Percentiles rank a stretch among this genome's conserved stretches.
Conservation (phyloP, 768 basidiomycete genomes). For the Cubamyces sp. region DNA sequence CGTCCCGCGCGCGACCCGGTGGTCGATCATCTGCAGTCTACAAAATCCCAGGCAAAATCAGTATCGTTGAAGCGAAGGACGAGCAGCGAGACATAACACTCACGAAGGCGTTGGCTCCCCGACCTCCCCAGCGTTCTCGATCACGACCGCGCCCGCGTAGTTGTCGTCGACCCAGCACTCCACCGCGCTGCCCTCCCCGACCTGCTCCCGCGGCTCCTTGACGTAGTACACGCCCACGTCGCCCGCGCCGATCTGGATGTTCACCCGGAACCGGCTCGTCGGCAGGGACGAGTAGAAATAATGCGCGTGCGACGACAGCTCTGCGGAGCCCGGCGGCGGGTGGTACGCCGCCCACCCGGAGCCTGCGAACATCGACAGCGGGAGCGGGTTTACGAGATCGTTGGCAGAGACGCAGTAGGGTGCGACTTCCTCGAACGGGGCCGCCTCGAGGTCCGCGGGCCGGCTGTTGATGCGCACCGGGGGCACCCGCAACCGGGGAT, state of each 20-base stretch:
- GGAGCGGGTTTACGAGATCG: slow-evolving; percentile 95
- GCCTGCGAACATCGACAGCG: slow-evolving; percentile 91
- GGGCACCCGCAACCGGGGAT: slow-evolving; percentile 60
- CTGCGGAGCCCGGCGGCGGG: slow-evolving; percentile 51
- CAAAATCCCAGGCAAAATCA: background rate
- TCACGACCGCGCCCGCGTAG: slow-evolving; percentile 68
- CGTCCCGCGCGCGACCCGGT: slow-evolving; percentile 79
- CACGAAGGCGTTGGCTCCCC: slow-evolving; percentile 67
- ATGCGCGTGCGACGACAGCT: slow-evolving; percentile 63
- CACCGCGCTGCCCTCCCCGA: slow-evolving; percentile 67
- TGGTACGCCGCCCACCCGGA: slow-evolving; percentile 88
- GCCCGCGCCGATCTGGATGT: slow-evolving; percentile 82
- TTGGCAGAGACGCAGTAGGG: slow-evolving; percentile 97
- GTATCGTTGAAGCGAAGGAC: slow-evolving; percentile 4
- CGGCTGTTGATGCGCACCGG: slow-evolving; percentile 70
- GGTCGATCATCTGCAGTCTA: slow-evolving; percentile 87
- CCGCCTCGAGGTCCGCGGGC: slow-evolving; percentile 44
- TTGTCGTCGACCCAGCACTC: slow-evolving; percentile 99
- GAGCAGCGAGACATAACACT: slow-evolving; percentile 34
- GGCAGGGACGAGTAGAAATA: slow-evolving; percentile 94
- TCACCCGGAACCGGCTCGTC: slow-evolving; percentile 80
- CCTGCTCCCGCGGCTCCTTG: slow-evolving; percentile 61
- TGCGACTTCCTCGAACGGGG: slow-evolving; percentile 80
- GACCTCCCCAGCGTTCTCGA: slow-evolving; percentile 78
- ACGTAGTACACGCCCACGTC: slow-evolving; percentile 93